Conservation (phyloP, 441 rosid genomes). For the Cnidoscolus chayamansa region DNA sequence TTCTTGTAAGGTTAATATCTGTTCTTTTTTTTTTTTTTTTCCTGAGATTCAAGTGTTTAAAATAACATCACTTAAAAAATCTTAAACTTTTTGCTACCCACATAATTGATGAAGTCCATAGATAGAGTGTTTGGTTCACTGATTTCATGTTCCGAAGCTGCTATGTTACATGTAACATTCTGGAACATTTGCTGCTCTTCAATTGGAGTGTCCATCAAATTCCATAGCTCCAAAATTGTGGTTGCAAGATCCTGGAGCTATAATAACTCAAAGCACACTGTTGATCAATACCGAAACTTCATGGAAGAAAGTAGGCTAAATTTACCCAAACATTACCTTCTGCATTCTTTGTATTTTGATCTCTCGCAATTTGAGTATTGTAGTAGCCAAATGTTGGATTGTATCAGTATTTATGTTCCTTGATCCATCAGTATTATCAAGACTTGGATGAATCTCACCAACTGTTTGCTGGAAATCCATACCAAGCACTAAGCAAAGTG, state of each 20-base stretch:
- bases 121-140: constrained; percentile 83
- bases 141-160: constrained; percentile 92
- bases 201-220: constrained; percentile 94
- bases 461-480: constrained; percentile 59
- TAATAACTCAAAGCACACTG: constrained; percentile 17
- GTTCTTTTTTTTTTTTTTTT: too few relatives aligned
- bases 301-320: constrained; percentile 8
- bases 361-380: constrained; percentile 59
- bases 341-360: constrained; percentile 94
- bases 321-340: constrained; percentile 38
- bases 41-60: too few relatives aligned
- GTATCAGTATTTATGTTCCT: constrained; percentile 59
- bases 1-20: neutral
- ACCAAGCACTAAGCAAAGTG: constrained; percentile 79
- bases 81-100: constrained; percentile 38
- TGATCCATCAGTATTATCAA: constrained; percentile 52
- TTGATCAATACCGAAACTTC: constrained; percentile 14
- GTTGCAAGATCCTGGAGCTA: constrained; percentile 98
- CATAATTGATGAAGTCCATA: constrained; percentile 65
- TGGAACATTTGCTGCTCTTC: constrained; percentile 93
- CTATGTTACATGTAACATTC: constrained; percentile 84
- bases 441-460: constrained; percentile 55
- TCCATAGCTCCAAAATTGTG: constrained; percentile 89
- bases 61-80: neutral
- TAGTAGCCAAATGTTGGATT: constrained; percentile 51